Evolutionary conservation across 176 grass and related monocot species (phyloP), one percentile per base, ranked within the genome.

Genomic region (Tillandsia leiboldiana): DNA sequence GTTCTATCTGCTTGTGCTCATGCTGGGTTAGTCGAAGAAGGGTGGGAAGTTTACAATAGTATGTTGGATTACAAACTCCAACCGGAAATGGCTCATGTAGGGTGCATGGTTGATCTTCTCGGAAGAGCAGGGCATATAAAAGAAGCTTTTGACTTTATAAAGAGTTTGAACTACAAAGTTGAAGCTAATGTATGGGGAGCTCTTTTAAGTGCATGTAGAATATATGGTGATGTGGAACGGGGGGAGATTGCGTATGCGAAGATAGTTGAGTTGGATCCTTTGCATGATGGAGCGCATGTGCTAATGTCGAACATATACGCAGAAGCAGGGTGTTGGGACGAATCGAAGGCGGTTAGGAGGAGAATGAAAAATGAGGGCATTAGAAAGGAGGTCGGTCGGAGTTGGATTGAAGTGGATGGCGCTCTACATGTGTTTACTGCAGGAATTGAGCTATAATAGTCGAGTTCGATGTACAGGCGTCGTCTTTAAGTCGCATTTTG

Each of bases 211-310:
- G 64, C 64, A 14, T 66, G 64, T 33, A 67, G 64, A 67, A 67
- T 42, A 26, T 29, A 67, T 67, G 28, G 64, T 9, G 15, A 67
- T 67, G 64, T 67, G 27, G 64, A 67, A 14, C 48, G 14, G 64
- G 64, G 64, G 11, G 15, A 67, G 15, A 10, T 67, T 67, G 64
- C 64, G 1, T 67, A 47, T 15, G 13, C 15, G 64, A 67, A 18
- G 64, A 67, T 67, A 67, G 28, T 67, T 49, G 64, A 67, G 13
- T 48, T n/a, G 64, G 64, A 67, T 48, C 64, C 64, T 18, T 67
- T 49, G 64, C 64, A 67, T 67, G 64, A 67, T 67, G 64, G 64
- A 67, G 64, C 64, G 9, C 64, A 48, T 15, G 64, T 66, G 14
- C 64, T 67, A 14, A 49, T 67, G 64, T 67, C 64, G 5, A 67